phyloP scores from a whole-genome alignment of 192 early-diverging fungal genomes.

The Diversispora epigaea region DNA sequence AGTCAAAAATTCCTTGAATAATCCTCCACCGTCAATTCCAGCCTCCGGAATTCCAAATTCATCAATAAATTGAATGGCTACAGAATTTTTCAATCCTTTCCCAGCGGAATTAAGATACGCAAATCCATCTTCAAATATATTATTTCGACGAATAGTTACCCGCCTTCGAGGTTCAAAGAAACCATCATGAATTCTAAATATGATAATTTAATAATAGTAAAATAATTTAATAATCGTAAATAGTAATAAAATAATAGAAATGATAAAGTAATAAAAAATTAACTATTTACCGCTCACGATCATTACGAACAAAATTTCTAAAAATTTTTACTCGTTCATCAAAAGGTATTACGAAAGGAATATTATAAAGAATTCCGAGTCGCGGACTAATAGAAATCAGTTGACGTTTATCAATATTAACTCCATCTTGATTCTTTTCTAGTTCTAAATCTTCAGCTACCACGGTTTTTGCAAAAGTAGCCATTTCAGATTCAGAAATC shows the following conservation, averaged over 20 bases:
- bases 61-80: conserved; percentile 86
- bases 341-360: conserved; percentile 93
- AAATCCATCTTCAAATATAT: conserved; percentile 91
- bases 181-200: neutral
- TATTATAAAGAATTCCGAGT: conserved; percentile 66
- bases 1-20: conserved; percentile 97
- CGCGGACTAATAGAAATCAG: conserved; percentile 51
- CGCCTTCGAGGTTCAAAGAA: conserved; percentile 37
- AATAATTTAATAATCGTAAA: neutral
- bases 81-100: conserved; percentile 66
- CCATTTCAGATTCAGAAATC: conserved; percentile 56
- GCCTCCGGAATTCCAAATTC: conserved; percentile 82
- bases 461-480: conserved; percentile 52
- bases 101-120: conserved; percentile 67
- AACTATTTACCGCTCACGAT: conserved; percentile 47
- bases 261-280: neutral
- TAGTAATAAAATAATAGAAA: neutral
- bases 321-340: conserved; percentile 86
- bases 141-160: conserved; percentile 67
- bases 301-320: conserved; percentile 70
- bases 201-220: neutral
- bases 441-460: conserved; percentile 55
- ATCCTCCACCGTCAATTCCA: conserved; percentile 95
- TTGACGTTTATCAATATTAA: conserved; percentile 32
- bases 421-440: conserved; percentile 37